Evolutionary conservation across 208 protist species (phyloP).

Genomic region (Leishmania turanica): DNA sequence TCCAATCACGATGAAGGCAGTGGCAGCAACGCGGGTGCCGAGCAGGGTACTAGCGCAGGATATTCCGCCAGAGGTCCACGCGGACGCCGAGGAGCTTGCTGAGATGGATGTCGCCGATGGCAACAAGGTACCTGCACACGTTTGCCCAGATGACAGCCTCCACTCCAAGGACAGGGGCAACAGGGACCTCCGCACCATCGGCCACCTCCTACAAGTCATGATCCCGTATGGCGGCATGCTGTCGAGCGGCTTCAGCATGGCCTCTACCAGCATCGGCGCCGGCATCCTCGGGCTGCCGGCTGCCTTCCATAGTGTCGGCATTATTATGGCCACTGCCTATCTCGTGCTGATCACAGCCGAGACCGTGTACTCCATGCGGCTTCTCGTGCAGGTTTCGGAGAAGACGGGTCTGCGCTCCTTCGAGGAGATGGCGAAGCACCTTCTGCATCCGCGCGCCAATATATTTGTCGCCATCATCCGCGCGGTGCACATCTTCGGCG

Average conservation of each 20-base stretch:
- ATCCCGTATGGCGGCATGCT: slow-evolving; percentile 48
- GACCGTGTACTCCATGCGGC: slow-evolving; percentile 50
- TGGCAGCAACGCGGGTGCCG: too few relatives aligned
- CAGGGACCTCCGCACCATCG: slow-evolving; percentile 2
- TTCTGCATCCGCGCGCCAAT: slow-evolving; percentile 28
- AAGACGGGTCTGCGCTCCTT: slow-evolving; percentile 33
- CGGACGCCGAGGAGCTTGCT: neutral
- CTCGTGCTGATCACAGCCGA: slow-evolving; percentile 35
- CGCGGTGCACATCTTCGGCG: slow-evolving; percentile 37
- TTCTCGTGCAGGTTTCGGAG: slow-evolving; percentile 38
- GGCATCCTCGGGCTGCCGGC: slow-evolving; percentile 19
- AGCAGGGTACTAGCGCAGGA: neutral
- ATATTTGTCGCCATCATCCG: slow-evolving; percentile 37
- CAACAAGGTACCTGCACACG: neutral
- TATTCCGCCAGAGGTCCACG: neutral
- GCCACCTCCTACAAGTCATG: slow-evolving; percentile 24
- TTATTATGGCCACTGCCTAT: slow-evolving; percentile 34
- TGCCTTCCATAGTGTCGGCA: slow-evolving; percentile 45
- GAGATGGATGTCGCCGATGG: neutral
- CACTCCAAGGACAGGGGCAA: neutral
- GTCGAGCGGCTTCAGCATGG: slow-evolving; percentile 47
- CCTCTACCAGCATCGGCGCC: slow-evolving; percentile 49
- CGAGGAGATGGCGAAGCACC: slow-evolving; percentile 38
- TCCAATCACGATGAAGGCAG: neutral
- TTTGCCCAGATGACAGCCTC: neutral